A percentile compares a stretch with the other conserved stretches of the same genome.
Conservation (phyloP, 345 rosid species). For the Angophora floribunda region DNA sequence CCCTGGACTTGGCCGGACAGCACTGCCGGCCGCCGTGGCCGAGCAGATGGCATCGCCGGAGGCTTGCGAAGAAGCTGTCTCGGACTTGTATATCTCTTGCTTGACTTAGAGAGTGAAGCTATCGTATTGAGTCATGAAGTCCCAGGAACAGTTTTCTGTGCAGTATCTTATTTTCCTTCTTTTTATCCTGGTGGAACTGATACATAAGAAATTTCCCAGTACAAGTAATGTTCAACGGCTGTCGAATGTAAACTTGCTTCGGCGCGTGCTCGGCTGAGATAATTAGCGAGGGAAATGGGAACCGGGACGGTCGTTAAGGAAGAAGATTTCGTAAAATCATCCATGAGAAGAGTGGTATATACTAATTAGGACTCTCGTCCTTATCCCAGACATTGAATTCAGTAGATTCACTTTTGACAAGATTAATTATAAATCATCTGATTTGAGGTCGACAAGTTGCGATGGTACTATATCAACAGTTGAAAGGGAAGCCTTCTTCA, state of each 20-base stretch:
- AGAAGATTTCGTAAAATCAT: neutral
- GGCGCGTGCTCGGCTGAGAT: neutral
- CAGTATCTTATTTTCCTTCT: neutral
- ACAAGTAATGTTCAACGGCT: neutral
- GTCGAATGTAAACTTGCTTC: neutral
- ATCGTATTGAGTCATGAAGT: neutral
- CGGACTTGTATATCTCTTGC: neutral
- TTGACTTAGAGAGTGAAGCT: neutral
- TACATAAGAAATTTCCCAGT: neutral
- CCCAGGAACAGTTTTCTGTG: neutral
- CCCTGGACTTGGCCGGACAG: neutral
- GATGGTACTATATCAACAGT: neutral
- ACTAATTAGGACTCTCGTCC: neutral
- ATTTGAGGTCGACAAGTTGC: neutral
- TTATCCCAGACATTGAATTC: neutral
- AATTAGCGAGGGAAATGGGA: neutral
- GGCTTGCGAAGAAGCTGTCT: neutral
- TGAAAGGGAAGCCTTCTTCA: slow-evolving; percentile 12
- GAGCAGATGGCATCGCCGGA: neutral
- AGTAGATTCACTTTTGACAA: neutral
- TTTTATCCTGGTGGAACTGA: neutral
- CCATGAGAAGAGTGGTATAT: neutral
- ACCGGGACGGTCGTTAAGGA: neutral
- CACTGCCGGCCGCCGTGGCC: neutral
- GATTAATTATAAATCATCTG: neutral